These are phyloP conservation scores for Penicillium cosmopolitanum DNA, from an alignment of 495 filamentous ascomycete species.

Conservation along the genomic window DNA sequence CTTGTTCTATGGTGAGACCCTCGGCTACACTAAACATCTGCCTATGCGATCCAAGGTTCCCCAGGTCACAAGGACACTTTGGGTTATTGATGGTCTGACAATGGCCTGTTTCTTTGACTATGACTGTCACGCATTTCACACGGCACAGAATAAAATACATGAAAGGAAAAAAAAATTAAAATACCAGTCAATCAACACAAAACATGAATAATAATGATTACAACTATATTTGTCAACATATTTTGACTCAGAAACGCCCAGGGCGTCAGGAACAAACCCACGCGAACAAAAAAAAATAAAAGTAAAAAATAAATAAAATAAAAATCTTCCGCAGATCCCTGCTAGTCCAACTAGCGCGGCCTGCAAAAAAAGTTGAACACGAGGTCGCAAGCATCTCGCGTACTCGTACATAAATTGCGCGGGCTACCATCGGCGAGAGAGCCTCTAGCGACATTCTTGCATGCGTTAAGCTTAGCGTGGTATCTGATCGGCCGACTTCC, in stretches of 20 bases:
- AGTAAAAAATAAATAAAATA: not conserved
- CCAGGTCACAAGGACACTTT: slow-evolving; percentile 1
- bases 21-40: not conserved
- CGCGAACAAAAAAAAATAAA: too few relatives aligned
- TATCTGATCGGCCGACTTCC: slow-evolving; percentile 3
- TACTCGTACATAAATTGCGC: not conserved
- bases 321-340: not conserved
- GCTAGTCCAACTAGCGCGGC: slow-evolving; percentile 1
- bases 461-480: slow-evolving; percentile 1
- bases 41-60: not conserved
- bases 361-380: not conserved
- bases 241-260: slow-evolving; percentile 5
- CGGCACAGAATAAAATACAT: not conserved
- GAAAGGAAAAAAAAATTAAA: not conserved
- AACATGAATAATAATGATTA: slow-evolving; percentile 4
- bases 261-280: not conserved
- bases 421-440: not conserved
- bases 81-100: not conserved
- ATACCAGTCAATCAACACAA: not conserved
- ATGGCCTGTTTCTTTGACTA: not conserved
- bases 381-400: not conserved
- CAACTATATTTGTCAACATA: not conserved
- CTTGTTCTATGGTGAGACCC: not conserved
- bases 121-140: not conserved
- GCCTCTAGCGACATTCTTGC: not conserved